A percentile compares a stretch with the other conserved stretches of the same genome.
These are phyloP conservation scores for Antrodiella citrinella DNA, from an alignment of 768 basidiomycete species.

Conservation along the genomic window DNA sequence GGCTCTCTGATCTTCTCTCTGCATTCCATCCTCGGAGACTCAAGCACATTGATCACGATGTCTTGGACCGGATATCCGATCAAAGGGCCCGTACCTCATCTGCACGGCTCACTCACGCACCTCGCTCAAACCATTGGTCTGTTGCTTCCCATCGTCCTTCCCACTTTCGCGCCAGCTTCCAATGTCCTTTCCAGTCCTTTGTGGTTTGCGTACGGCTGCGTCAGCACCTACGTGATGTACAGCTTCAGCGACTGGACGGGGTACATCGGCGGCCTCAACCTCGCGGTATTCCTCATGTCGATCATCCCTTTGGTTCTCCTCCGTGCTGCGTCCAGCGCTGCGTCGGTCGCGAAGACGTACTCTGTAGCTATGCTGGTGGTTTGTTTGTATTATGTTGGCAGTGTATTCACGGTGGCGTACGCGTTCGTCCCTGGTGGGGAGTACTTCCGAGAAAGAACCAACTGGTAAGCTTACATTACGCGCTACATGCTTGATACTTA, in stretches of 20 bases:
- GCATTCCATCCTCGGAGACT: slow-evolving; percentile 66
- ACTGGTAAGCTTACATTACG: slow-evolving; percentile 40
- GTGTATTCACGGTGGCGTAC: slow-evolving; percentile 82
- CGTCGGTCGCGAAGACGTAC: slow-evolving; percentile 36
- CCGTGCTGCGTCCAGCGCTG: slow-evolving; percentile 29
- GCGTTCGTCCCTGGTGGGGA: slow-evolving; percentile 81
- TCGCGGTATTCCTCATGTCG: slow-evolving; percentile 59
- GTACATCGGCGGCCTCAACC: slow-evolving; percentile 56
- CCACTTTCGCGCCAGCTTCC: background rate
- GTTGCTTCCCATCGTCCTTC: slow-evolving; percentile 28
- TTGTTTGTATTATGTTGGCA: slow-evolving; percentile 55
- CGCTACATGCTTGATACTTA: background rate
- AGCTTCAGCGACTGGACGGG: slow-evolving; percentile 57
- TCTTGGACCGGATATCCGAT: slow-evolving; percentile 84
- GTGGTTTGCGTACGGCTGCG: slow-evolving; percentile 49
- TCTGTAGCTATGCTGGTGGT: slow-evolving; percentile 53
- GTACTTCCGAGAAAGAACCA: slow-evolving; percentile 69
- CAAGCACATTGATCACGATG: slow-evolving; percentile 76
- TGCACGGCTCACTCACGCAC: slow-evolving; percentile 64
- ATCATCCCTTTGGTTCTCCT: slow-evolving; percentile 48
- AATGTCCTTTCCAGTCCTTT: slow-evolving; percentile 33
- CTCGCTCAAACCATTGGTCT: slow-evolving; percentile 54
- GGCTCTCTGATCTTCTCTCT: slow-evolving; percentile 65
- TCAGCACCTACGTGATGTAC: slow-evolving; percentile 49
- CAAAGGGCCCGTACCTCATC: slow-evolving; percentile 64